These are phyloP conservation scores for Azolla pinnata DNA, from an alignment of 75 land plant genomes.

Conservation along the genomic window DNA sequence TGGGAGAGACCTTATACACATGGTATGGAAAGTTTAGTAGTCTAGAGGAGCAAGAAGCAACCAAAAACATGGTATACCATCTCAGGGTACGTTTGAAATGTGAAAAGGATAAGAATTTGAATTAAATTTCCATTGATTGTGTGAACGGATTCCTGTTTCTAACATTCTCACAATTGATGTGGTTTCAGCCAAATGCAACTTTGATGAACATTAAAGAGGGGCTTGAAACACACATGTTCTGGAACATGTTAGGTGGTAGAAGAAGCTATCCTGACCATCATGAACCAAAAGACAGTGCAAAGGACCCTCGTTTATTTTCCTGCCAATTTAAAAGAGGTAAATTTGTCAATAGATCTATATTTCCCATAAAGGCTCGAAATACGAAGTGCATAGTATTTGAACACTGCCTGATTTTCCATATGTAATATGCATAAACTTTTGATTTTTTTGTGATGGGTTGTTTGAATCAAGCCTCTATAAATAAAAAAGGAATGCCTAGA, in stretches of 20 bases:
- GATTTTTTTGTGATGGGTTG: not conserved
- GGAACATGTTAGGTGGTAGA: slow-evolving; percentile 86
- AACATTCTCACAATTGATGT: too few species aligned
- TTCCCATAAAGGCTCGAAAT: too few species aligned
- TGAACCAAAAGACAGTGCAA: slow-evolving; percentile 36
- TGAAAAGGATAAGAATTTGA: slow-evolving; percentile 10
- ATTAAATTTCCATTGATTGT: too few species aligned
- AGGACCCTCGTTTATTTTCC: slow-evolving; percentile 75
- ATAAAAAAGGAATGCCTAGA: too few species aligned
- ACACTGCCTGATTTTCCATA: too few species aligned
- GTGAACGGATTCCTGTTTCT: too few species aligned
- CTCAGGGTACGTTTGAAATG: too few species aligned
- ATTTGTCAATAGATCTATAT: too few species aligned
- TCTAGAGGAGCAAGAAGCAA: slow-evolving; percentile 31
- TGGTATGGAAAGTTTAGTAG: slow-evolving; percentile 66
- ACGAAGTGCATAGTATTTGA: too few species aligned
- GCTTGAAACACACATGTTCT: slow-evolving; percentile 70
- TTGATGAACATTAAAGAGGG: slow-evolving; percentile 84
- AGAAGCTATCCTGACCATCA: slow-evolving; percentile 65
- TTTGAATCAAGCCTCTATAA: slow-evolving; percentile 1
- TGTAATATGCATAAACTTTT: too few species aligned
- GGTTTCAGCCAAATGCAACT: too few species aligned
- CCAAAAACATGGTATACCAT: not conserved
- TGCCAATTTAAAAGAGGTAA: slow-evolving; percentile 38
- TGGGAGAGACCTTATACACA: slow-evolving; percentile 24